Evolutionary conservation across 352 stramenopile genomes (phyloP).

Genomic region (Phytophthora sojae): DNA sequence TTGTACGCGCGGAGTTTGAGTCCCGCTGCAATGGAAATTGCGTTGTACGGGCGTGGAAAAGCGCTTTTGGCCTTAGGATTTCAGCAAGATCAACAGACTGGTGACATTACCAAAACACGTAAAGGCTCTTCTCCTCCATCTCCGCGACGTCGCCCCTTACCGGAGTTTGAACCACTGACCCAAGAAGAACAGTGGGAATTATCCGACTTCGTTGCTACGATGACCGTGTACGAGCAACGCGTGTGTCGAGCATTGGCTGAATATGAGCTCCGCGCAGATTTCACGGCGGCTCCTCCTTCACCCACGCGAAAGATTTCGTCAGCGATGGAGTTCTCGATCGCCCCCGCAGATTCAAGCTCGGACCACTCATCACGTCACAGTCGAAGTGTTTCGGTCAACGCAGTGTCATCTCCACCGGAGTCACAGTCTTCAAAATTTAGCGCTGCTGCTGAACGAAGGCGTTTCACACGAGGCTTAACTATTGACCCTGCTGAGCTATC

Average conservation of each 20-base stretch:
- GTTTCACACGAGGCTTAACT: constrained; percentile 44
- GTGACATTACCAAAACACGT: not conserved
- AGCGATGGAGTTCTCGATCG: constrained; percentile 31
- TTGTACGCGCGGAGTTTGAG: constrained; percentile 68
- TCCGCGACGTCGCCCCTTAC: constrained; percentile 19
- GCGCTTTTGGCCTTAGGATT: constrained; percentile 24
- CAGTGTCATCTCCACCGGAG: constrained; percentile 7
- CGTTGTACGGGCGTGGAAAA: constrained; percentile 47
- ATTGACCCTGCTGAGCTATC: constrained; percentile 18
- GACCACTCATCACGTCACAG: constrained; percentile 16
- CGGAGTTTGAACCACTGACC: constrained; percentile 47
- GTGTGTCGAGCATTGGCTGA: constrained; percentile 53
- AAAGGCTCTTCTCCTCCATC: constrained; percentile 17
- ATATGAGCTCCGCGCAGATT: constrained; percentile 50
- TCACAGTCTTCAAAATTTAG: constrained; percentile 14
- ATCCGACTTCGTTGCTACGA: constrained; percentile 64
- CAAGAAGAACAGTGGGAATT: constrained; percentile 67
- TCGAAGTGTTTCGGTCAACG: constrained; percentile 36
- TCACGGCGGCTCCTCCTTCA: constrained; percentile 29
- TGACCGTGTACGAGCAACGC: constrained; percentile 60
- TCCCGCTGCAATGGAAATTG: constrained; percentile 47
- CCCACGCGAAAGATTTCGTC: constrained; percentile 35
- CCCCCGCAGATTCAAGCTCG: constrained; percentile 9
- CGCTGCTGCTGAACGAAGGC: constrained; percentile 37
- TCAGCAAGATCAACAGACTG: constrained; percentile 5